phyloP scores from a whole-genome alignment of 2,329 filamentous ascomycete genomes.

The Hypoxylon sp. region DNA sequence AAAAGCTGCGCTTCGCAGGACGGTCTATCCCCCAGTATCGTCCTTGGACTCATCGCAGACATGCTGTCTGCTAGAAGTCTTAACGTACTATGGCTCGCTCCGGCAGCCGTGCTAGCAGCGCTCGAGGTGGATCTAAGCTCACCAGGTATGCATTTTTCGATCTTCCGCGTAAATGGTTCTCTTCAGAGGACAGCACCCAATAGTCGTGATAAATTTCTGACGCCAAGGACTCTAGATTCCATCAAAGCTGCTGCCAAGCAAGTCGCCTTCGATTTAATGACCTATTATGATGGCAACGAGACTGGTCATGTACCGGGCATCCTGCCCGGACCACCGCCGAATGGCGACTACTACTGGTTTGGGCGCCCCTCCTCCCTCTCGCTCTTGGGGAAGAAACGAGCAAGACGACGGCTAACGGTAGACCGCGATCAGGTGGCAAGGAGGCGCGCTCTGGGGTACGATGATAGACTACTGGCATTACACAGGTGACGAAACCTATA shows the following conservation, averaged over 20 bases:
- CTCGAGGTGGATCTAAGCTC: slow-evolving; percentile 51
- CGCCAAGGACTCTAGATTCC: slow-evolving; percentile 44
- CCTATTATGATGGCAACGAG: slow-evolving; percentile 50
- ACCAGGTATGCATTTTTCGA: slow-evolving; percentile 42
- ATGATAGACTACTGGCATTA: slow-evolving; percentile 71
- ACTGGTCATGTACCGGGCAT: slow-evolving; percentile 62
- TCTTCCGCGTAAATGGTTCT: not conserved
- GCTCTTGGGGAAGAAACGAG: not conserved
- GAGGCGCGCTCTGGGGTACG: slow-evolving; percentile 66
- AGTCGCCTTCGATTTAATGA: slow-evolving; percentile 51
- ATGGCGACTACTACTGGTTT: slow-evolving; percentile 53
- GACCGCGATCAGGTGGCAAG: slow-evolving; percentile 65
- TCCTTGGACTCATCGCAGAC: slow-evolving; percentile 21
- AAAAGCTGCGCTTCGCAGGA: slow-evolving; percentile 12
- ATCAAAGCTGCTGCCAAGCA: slow-evolving; percentile 49
- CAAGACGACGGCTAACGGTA: slow-evolving; percentile 10
- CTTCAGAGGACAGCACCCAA: not conserved
- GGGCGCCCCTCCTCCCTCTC: slow-evolving; percentile 8
- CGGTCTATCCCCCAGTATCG: slow-evolving; percentile 8
- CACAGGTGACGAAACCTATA: slow-evolving; percentile 67
- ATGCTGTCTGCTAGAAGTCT: slow-evolving; percentile 43
- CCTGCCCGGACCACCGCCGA: slow-evolving; percentile 50
- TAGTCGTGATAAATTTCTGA: not conserved
- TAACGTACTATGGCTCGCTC: slow-evolving; percentile 46
- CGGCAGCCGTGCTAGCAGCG: slow-evolving; percentile 48